These are phyloP conservation scores for Mycena vitilis DNA, from an alignment of 768 basidiomycete species.

Conservation along the genomic window DNA sequence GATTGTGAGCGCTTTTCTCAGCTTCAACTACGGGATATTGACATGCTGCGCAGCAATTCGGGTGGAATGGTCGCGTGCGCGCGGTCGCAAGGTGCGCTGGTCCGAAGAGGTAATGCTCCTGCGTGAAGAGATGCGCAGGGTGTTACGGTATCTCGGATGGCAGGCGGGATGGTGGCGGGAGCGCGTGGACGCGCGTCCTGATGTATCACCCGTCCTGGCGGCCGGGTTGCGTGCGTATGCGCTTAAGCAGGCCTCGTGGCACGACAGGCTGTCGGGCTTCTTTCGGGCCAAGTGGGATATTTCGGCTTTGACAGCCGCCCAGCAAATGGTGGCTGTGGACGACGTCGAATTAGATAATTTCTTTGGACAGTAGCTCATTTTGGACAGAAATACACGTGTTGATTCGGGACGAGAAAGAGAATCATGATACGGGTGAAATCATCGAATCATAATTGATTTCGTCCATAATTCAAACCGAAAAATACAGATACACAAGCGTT, in stretches of 20 bases:
- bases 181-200: background rate
- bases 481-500: no score
- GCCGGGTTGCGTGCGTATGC: conserved; percentile 8
- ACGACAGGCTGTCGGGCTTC: background rate
- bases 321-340: background rate
- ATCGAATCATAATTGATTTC: no score
- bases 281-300: background rate
- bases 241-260: conserved; percentile 6
- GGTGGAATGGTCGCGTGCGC: conserved; percentile 13
- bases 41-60: conserved; percentile 1
- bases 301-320: background rate
- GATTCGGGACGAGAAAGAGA: no score
- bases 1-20: background rate
- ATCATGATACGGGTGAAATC: no score
- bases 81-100: conserved; percentile 2
- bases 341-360: background rate
- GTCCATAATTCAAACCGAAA: no score
- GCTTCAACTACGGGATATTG: no score
- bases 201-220: background rate
- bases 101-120: conserved; percentile 40
- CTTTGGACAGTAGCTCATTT: background rate
- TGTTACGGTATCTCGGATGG: conserved; percentile 39
- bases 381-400: background rate
- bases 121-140: conserved; percentile 43
- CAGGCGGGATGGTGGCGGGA: conserved; percentile 36